Evolutionary conservation across 164 flowering plant species (phyloP), one percentile per base, ranked within the genome.

Genomic region (Vitis amurensis): DNA sequence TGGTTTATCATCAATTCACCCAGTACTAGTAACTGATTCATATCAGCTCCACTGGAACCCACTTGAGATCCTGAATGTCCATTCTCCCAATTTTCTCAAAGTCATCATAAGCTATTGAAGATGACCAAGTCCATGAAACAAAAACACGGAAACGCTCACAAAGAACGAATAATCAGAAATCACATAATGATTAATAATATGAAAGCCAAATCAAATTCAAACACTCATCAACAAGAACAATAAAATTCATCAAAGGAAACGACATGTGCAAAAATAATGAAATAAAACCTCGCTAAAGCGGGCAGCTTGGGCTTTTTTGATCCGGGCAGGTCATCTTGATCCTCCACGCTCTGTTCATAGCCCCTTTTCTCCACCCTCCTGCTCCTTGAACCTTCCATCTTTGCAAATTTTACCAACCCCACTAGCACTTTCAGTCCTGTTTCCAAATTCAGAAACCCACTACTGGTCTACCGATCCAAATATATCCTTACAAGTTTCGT

Each of bases 291-390:
- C 56, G 87, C 86, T 62, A 86, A 76, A 74, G 78, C 87, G 0
- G 86, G 88, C 68, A 84, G 17, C 19, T 72, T 86, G 9, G 75
- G 77, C 78, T 75, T 86, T 77, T 86, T 86, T 2, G 81, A 62
- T 61, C 59, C 75, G 3, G 76, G 65, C 30, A 27, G 19, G n/a
- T 57, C 78, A 29, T 73, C 86, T 16, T 66, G 77, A 61, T 66
- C 75, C 14, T 63, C 82, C 5, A 49, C 73, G 63, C 73, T 48
- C 31, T 73, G 68, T 37, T 71, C 83, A 66, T 67, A 76, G 9
- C 74, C 78, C 71, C 89, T 82, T 80, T 86, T 81, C 76, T 79
- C 82, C 47, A 59, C 69, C 53, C 76, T 69, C 68, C 62, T 73
- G 52, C 63, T 71, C 64, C 66, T 68, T 11, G 79, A 72, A 76